Conservation (phyloP, 2,329 filamentous ascomycete species). For the Fusarium subtropicale region DNA sequence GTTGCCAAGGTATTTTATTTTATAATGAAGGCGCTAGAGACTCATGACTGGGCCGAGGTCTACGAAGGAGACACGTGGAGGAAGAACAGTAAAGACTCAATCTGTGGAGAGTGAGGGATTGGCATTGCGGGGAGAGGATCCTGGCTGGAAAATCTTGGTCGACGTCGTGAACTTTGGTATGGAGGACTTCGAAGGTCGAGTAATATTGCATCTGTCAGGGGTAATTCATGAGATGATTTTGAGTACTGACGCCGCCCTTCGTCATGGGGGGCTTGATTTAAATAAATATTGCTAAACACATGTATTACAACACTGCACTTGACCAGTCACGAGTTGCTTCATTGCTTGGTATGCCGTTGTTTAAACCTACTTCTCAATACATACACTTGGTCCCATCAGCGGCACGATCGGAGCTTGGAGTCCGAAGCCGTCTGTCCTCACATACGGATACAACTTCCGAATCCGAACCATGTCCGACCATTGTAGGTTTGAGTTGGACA, state of each 20-base stretch:
- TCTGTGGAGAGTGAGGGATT: slow-evolving; percentile 31
- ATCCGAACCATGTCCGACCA: slow-evolving; percentile 23
- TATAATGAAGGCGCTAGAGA: background rate
- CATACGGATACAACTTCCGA: slow-evolving; percentile 27
- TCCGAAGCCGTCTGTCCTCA: background rate
- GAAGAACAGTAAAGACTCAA: background rate
- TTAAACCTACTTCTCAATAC: background rate
- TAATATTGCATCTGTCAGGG: slow-evolving; percentile 19
- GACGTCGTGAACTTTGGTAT: slow-evolving; percentile 28
- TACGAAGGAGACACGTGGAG: slow-evolving; percentile 29
- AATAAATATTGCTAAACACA: background rate
- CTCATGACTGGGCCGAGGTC: slow-evolving; percentile 28
- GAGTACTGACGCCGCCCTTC: background rate
- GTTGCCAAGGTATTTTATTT: background rate
- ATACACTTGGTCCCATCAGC: background rate
- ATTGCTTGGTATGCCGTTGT: background rate
- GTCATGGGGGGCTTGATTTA: background rate
- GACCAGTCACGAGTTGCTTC: background rate
- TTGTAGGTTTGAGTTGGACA: slow-evolving; percentile 5
- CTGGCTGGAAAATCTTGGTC: slow-evolving; percentile 17
- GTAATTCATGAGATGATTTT: background rate
- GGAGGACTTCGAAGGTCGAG: background rate
- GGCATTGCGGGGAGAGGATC: slow-evolving; percentile 25
- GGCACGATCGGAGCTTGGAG: slow-evolving; percentile 27
- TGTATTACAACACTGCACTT: background rate